Conservation (phyloP, 2,329 filamentous ascomycete species). For the Trichoderma sp. region DNA sequence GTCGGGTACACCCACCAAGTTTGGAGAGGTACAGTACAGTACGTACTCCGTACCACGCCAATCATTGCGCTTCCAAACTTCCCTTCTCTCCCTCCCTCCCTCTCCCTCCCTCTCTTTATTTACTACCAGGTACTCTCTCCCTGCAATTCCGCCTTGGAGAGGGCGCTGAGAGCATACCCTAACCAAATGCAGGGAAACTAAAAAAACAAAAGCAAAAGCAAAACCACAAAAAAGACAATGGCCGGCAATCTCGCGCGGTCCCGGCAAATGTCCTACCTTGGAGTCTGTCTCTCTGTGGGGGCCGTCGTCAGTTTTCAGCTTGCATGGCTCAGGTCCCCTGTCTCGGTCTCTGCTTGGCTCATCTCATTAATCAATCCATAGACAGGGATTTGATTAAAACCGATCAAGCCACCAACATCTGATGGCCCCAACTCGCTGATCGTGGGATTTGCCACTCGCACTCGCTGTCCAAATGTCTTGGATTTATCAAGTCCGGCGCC, state of each 20-base stretch:
- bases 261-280: constrained; percentile 6
- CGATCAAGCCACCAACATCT: constrained; percentile 17
- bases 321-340: constrained; percentile 1
- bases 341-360: constrained; percentile 4
- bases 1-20: background rate
- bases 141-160: background rate
- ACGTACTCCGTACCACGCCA: background rate
- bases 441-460: background rate
- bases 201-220: too few species aligned
- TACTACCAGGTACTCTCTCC: too few species aligned
- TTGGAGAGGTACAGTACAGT: too few species aligned
- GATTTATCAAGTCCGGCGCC: constrained; percentile 9
- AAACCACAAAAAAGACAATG: constrained; percentile 8
- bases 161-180: background rate
- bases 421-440: constrained; percentile 8
- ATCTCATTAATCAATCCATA: constrained; percentile 5
- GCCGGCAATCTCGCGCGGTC: constrained; percentile 1
- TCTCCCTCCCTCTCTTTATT: background rate
- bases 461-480: constrained; percentile 15
- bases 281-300: constrained; percentile 4
- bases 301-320: constrained; percentile 1
- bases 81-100: background rate
- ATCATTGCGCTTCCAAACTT: background rate
- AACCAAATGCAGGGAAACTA: background rate
- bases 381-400: constrained; percentile 1